These are phyloP conservation scores for Cerioporus squamosus DNA, from an alignment of 1,284 basidiomycete genomes.

Conservation along the genomic window DNA sequence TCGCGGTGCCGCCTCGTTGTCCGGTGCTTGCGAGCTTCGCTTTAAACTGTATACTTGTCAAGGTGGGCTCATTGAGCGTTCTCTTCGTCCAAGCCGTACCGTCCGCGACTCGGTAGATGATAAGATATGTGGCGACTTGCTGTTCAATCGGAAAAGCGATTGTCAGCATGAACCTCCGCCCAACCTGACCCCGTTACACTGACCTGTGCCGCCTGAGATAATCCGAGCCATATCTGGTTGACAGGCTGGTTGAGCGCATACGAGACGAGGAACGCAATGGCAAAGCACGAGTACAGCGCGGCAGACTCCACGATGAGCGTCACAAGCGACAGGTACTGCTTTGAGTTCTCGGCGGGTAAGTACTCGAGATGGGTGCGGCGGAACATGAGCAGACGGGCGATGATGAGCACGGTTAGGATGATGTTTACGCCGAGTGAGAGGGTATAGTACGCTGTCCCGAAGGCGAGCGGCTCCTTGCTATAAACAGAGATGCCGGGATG, in stretches of 20 bases:
- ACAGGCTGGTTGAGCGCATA: constrained; percentile 39
- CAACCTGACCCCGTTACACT: neutral
- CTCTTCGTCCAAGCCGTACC: constrained; percentile 20
- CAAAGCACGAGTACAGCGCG: constrained; percentile 45
- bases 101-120: constrained; percentile 32
- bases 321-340: constrained; percentile 42
- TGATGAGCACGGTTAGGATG: constrained; percentile 46
- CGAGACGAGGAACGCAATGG: constrained; percentile 46
- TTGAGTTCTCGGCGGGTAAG: constrained; percentile 38
- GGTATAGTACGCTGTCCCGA: constrained; percentile 40
- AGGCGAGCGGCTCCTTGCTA: constrained; percentile 40
- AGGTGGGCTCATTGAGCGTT: neutral
- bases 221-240: constrained; percentile 4
- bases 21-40: neutral
- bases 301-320: constrained; percentile 47
- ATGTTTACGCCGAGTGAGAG: constrained; percentile 49
- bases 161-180: neutral
- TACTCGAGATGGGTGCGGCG: constrained; percentile 34
- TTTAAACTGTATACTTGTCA: neutral
- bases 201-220: constrained; percentile 8
- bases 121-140: constrained; percentile 47
- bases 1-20: neutral
- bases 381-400: constrained; percentile 39
- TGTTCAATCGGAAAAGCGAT: constrained; percentile 13
- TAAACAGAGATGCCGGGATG: constrained; percentile 42